These are phyloP conservation scores for Malassezia caprae DNA, from an alignment of 1,284 basidiomycete species.

Conservation along the genomic window DNA sequence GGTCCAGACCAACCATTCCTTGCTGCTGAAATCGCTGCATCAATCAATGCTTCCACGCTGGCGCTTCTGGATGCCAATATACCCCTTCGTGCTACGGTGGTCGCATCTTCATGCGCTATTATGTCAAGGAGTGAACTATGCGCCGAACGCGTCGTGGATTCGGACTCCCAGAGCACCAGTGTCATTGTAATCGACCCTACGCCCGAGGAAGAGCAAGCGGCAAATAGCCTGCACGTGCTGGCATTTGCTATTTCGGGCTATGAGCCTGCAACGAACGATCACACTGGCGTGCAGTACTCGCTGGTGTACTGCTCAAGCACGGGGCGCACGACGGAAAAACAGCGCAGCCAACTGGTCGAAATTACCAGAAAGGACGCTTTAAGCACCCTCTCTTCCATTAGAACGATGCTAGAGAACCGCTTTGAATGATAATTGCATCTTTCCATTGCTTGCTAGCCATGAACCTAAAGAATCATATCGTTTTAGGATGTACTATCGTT, in stretches of 20 bases:
- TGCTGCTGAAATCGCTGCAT: constrained; percentile 48
- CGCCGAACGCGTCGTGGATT: not conserved
- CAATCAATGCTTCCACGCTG: constrained; percentile 55
- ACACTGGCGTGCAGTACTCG: not conserved
- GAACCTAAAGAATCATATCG: not conserved
- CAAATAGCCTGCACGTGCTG: constrained; percentile 34
- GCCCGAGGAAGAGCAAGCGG: constrained; percentile 27
- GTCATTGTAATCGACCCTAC: constrained; percentile 33
- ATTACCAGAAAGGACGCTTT: not conserved
- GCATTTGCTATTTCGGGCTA: constrained; percentile 32
- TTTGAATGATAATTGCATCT: not conserved
- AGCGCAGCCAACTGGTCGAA: not conserved
- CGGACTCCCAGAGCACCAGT: not conserved
- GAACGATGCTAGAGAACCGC: not conserved
- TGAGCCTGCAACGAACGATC: not conserved
- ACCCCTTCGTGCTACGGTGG: constrained; percentile 49
- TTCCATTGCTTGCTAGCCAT: not conserved
- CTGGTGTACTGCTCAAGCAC: constrained; percentile 6
- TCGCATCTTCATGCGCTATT: constrained; percentile 50
- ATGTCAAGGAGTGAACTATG: constrained; percentile 22
- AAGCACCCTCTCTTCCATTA: not conserved
- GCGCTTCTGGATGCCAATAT: constrained; percentile 51
- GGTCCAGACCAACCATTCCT: constrained; percentile 38
- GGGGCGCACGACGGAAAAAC: not conserved
- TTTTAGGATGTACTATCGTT: not conserved